Base-by-base conservation (phyloP, 768 basidiomycete species). In the Grammothele lineata region DNA sequence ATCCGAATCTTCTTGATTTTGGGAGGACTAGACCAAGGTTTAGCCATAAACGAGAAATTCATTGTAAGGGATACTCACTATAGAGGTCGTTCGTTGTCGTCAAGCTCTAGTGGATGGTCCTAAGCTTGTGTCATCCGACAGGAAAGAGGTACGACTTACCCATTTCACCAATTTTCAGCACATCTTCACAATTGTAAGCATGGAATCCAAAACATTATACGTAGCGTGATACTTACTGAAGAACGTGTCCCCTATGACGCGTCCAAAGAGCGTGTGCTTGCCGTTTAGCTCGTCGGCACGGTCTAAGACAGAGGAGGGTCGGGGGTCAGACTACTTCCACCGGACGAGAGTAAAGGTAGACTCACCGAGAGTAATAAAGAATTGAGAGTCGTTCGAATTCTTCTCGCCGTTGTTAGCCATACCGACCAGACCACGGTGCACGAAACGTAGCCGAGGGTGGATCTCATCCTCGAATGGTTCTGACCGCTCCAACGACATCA, bases 401-500 rank as follows among this genome's bases (percentile, higher is more conserved):
- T 87, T 90, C 23, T 75, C 74, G 9, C 92, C 92, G 47, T 77
- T 83, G 58, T 96, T 96, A 4, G 96, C 96, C 90, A 96, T 94
- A 1, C 76, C 96, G 1, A 99, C 83, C 2, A 98, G 65, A 0
- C 96, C 96, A 43, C 96, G 86, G 59, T 98, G 87, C 0, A 81
- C 69, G 64, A 88, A 97, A 32, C 89, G 84, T 50, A 99, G 71
- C 30, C 96, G 80, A 3, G 93, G 92, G 57, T 95, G 92, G 17
- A 92, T 83, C 66, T 98, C 94, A 68, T 96, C 92, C 62, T 92
- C 87, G 55, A 96, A 96, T 3, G 85, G 90, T 57, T 94, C 93
- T 90, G 33, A n/a, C 27, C 34, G 37, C 43, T 18, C 40, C 19
- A 8, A 22, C 36, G 39, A 21, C 24, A 23, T 15, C n/a, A n/a